Conservation (phyloP, 306 rosid species). For the Vigna angularis region DNA sequence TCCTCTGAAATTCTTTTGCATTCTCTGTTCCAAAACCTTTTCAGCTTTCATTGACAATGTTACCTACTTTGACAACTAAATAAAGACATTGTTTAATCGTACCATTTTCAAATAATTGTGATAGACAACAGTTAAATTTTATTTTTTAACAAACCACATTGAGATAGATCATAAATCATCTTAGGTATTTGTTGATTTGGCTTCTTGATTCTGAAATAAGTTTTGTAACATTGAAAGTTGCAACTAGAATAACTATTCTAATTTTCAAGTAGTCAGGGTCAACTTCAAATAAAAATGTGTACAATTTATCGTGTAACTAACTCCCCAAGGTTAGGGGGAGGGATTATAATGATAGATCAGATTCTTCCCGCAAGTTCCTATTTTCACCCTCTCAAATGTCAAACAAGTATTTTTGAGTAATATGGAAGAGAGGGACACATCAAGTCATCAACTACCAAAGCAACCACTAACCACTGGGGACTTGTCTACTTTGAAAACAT, state of each 20-base stretch:
- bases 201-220: constrained; percentile 4
- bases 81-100: no score
- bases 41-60: no score
- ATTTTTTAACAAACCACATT: background rate
- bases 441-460: constrained; percentile 29
- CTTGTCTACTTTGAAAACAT: constrained; percentile 28
- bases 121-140: background rate
- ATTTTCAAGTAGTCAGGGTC: background rate
- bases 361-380: constrained; percentile 17
- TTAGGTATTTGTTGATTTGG: constrained; percentile 1
- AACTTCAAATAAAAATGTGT: background rate
- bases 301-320: background rate
- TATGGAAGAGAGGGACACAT: constrained; percentile 13
- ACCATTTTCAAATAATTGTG: no score
- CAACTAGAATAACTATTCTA: background rate
- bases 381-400: background rate
- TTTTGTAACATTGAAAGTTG: background rate
- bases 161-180: background rate
- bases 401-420: constrained; percentile 15
- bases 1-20: no score
- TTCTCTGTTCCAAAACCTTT: no score
- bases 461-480: background rate
- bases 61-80: no score
- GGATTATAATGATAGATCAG: background rate
- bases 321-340: background rate